Evolutionary conservation across 495 filamentous ascomycete genomes (phyloP), one percentile per base, ranked within the genome.

Genomic region (Penicillium pancosmium): DNA sequence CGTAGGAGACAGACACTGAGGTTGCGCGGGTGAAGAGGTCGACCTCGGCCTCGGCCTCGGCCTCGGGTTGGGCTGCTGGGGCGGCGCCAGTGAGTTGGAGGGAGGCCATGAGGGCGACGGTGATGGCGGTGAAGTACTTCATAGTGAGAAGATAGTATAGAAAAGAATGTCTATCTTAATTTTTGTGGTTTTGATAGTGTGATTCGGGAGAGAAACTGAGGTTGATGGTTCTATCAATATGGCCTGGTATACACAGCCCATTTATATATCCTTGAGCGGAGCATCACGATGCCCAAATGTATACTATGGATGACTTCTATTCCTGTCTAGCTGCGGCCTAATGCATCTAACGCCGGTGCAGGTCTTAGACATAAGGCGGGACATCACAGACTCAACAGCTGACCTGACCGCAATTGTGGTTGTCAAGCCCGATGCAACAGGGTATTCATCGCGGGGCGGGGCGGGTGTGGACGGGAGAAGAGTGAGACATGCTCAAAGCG

Each of bases 1-100:
- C 76, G 54, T 73, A 78, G 52, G 69, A 72, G 57, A 80, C 69
- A 1, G 70, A 66, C 21, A 76, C 66, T 1, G 67, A 52, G 12
- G 31, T 43, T 7, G 27, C 52, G 4, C 25, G 35, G 46, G 19
- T 11, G 49, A 31, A 31, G 27, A 31, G 27, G 27, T 31, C 6
- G 3, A 7, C 25, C 25, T 27, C 33, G 23, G 15, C 40, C 8
- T 1, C 33, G 23, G 15, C 40, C 8, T 1, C 46, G 18, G 36
- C 47, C 38, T 47, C 33, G 15, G 47, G 10, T 51, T 33, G 41
- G 25, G 52, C 52, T 16, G 40, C 40, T 23, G 60, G 62, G 16
- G 44, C 60, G 19, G 68, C 68, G 41, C 35, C 46, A 23, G 54
- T 58, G 15, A 70, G 43, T 33, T 57, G 57, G 41, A 64, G 41